Base-by-base conservation (phyloP, 495 filamentous ascomycete species). In the Baudoinia panamericana region DNA sequence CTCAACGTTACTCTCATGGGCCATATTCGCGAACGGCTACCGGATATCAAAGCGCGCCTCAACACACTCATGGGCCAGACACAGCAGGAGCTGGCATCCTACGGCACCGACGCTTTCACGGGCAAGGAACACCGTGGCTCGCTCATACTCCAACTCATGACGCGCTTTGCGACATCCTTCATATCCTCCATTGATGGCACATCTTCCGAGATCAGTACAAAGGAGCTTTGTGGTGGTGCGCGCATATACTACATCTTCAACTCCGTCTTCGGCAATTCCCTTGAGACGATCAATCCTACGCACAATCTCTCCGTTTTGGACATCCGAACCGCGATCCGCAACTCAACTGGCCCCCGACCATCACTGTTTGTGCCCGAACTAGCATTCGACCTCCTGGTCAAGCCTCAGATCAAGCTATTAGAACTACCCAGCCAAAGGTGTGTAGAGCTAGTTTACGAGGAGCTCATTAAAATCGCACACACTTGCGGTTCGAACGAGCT, bases 181-280 rank as follows among this genome's bases (percentile, higher is more conserved):
- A 95, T 96, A 55, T 90, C 90, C 5, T 95, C 90, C 8, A 99
- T 99, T 51, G 90, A 99, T 56, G 90, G 90, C 58, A 96, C 90
- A 13, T 94, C 86, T 0, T 92, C 87, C 17, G 92, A 99, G 54
- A 96, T 99, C 45, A 95, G 92, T 6, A 99, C 90, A 5, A 96
- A 96, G 59, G 90, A 99, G 55, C 78, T 99, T 3, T 94, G 90
- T 54, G 90, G 90, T 50, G 90, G 90, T 43, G 90, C 90, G 13
- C 74, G 90, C 18, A 95, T 99, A 46, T 99, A 99, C 62, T 99
- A 99, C 61, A 96, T 99, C 37, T 99, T 99, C 68, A 99, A 99
- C 60, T 94, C 88, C 27, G 92, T 99, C 11, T 99, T 96, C 61
- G 92, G 90, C 33, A 94, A 92, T 61, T 93, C 88, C 8, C 65